A percentile compares a stretch with the other conserved stretches of the same genome.
phyloP scores from a whole-genome alignment of 805 yeast species.

The Lipomyces japonicus region DNA sequence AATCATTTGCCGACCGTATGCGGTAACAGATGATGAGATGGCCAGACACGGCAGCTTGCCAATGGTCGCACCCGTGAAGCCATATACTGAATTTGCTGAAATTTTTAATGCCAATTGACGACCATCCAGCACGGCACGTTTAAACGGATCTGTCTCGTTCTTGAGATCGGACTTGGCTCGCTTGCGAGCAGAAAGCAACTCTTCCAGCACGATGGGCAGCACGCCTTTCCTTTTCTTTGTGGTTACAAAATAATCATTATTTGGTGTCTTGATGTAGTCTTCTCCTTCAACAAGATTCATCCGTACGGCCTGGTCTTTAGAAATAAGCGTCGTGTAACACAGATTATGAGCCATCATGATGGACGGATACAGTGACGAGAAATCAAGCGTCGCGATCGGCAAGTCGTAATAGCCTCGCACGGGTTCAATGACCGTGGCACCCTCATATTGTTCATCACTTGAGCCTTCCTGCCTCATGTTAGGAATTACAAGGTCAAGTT shows the following conservation, averaged over 20 bases:
- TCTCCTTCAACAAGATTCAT: slow-evolving; percentile 59
- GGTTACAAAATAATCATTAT: slow-evolving; percentile 86
- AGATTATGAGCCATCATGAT: slow-evolving; percentile 99
- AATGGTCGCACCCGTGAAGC: slow-evolving; percentile 97
- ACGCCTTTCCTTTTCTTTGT: slow-evolving; percentile 69
- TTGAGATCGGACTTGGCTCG: slow-evolving; percentile 86
- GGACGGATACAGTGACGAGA: slow-evolving; percentile 94
- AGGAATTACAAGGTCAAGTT: slow-evolving; percentile 84
- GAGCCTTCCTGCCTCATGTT: slow-evolving; percentile 77
- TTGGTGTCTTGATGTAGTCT: slow-evolving; percentile 86
- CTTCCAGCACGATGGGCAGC: slow-evolving; percentile 85
- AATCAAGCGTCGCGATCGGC: slow-evolving; percentile 97
- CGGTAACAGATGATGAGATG: slow-evolving; percentile 90
- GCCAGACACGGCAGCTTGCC: slow-evolving; percentile 97
- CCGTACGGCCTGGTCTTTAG: slow-evolving; percentile 57
- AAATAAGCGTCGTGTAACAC: slow-evolving; percentile 87
- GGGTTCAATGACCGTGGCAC: slow-evolving; percentile 99
- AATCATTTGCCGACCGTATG: slow-evolving; percentile 96
- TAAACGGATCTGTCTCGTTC: slow-evolving; percentile 92
- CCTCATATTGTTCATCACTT: slow-evolving; percentile 90
- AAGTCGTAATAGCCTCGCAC: slow-evolving; percentile 91
- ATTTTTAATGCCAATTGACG: slow-evolving; percentile 93
- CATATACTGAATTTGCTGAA: slow-evolving; percentile 97
- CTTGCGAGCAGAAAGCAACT: slow-evolving; percentile 85
- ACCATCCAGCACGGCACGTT: slow-evolving; percentile 89